A percentile compares a stretch with the other conserved stretches of the same genome.
Evolutionary conservation across 805 yeast species (phyloP).

Genomic region (Suhomyces prunicola): DNA sequence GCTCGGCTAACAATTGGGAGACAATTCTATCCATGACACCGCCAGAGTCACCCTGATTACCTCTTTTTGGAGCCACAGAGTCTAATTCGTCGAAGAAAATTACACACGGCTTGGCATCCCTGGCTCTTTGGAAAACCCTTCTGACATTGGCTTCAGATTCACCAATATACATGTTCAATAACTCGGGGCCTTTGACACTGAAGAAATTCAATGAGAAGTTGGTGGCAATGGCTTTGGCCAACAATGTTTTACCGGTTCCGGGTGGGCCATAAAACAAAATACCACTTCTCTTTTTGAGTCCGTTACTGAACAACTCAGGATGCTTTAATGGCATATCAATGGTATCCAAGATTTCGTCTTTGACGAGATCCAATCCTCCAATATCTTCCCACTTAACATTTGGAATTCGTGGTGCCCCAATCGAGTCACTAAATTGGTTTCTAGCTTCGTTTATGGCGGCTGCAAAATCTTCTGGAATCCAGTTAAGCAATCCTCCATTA

Average conservation of each 20-base stretch:
- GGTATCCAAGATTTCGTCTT: conserved; percentile 90
- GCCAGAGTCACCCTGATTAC: conserved; percentile 98
- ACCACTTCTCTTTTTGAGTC: conserved; percentile 92
- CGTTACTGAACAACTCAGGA: conserved; percentile 84
- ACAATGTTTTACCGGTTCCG: conserved; percentile 93
- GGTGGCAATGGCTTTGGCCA: conserved; percentile 97
- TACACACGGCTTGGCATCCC: conserved; percentile 97
- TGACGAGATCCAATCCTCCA: conserved; percentile 89
- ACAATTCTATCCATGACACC: conserved; percentile 99
- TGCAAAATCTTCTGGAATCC: conserved; percentile 62
- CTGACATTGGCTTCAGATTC: conserved; percentile 98
- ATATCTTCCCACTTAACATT: conserved; percentile 96
- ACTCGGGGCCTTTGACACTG: conserved; percentile 96
- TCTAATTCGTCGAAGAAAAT: conserved; percentile 96
- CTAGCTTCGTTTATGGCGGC: conserved; percentile 77
- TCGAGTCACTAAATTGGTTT: conserved; percentile 84
- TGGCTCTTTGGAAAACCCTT: conserved; percentile 85
- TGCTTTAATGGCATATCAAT: conserved; percentile 93
- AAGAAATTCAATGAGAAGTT: conserved; percentile 91
- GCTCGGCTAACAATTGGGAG: conserved; percentile 88
- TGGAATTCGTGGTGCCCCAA: conserved; percentile 96
- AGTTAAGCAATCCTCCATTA: conserved; percentile 52
- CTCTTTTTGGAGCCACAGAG: conserved; percentile 97
- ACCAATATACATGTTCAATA: conserved; percentile 96
- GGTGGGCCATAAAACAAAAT: conserved; percentile 97